Evolutionary conservation across 176 grass and related monocot genomes (phyloP).

Genomic region (Bothriochloa decipiens): DNA sequence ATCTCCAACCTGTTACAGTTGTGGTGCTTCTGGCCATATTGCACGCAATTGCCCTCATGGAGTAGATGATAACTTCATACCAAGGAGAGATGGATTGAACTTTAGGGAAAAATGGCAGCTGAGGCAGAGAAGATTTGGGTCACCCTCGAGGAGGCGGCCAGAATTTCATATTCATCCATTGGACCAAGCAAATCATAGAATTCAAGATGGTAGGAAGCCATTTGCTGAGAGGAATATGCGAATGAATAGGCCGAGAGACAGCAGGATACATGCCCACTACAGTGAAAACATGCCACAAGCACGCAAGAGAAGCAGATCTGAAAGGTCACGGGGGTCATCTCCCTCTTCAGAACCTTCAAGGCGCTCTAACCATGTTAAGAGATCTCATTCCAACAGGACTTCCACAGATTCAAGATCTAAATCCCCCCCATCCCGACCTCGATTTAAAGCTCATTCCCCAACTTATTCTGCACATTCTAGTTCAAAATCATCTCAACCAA

Average conservation of each 20-base stretch:
- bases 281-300: conserved; percentile 30
- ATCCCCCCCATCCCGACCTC: conserved; percentile 14
- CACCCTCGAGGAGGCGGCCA: conserved; percentile 25
- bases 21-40: conserved; percentile 43
- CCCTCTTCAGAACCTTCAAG: conserved; percentile 45
- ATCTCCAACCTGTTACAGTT: conserved; percentile 51
- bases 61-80: conserved; percentile 29
- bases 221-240: conserved; percentile 38
- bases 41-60: conserved; percentile 33
- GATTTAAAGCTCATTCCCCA: conserved; percentile 14
- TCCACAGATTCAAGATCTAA: conserved; percentile 38
- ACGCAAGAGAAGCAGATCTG: conserved; percentile 42
- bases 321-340: conserved; percentile 36
- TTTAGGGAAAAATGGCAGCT: conserved; percentile 33
- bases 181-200: conserved; percentile 17
- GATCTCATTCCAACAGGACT: conserved; percentile 21
- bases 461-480: conserved; percentile 60
- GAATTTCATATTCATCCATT: conserved; percentile 39
- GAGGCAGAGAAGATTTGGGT: conserved; percentile 41
- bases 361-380: conserved; percentile 2
- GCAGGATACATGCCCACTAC: neutral
- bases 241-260: neutral
- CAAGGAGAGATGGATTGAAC: conserved; percentile 43
- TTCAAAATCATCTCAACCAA: conserved; percentile 54
- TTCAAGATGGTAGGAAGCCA: conserved; percentile 37